Evolutionary conservation across 768 basidiomycete species (phyloP), one percentile per base, ranked within the genome.

Genomic region (Rhodotorula diobovata): DNA sequence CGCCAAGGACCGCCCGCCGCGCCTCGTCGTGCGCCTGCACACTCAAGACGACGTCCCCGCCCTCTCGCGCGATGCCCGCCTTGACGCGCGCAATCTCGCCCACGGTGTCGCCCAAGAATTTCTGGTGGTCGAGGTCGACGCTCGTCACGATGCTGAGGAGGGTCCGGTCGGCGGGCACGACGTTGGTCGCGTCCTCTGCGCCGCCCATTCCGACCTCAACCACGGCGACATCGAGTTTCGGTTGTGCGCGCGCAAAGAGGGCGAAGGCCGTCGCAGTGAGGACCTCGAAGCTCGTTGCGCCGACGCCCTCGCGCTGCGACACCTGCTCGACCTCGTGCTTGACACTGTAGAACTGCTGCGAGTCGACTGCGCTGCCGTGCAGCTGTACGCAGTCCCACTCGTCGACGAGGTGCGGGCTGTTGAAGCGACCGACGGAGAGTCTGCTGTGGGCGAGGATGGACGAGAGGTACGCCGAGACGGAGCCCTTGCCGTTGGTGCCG

Each of bases 401-500:
- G 16, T 87, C 84, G 65, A 95, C 81, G 30, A 98, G 87, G 79
- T 98, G 95, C 0, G 96, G 96, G 72, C 88, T 90, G 80, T 94
- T 98, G 85, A 91, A 98, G 46, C 89, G 85, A 14, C 92, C 96
- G 20, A 90, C 82, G 1, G 83, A 80, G n/a, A 88, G 82, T 0
- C 83, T 80, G 12, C 88, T 84, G 11, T 84, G 80, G 10, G 79
- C 78, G 15, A 97, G 81, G 76, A 91, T 89, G 54, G 91, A 91
- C 0, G 90, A 86, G 20, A 96, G 80, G 46, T 93, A 83, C 11
- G 89, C 88, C 1, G 92, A 88, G 21, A 95, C 91, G 75, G 91
- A 94, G 46, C 96, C 96, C 80, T 98, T 99, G 16, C 95, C 95
- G 81, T 99, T 98, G 0, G 96, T 99, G 0, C 96, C 96, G 15